Base-by-base conservation (phyloP, 305 asterid genomes). In the Plantago lanceolata region DNA sequence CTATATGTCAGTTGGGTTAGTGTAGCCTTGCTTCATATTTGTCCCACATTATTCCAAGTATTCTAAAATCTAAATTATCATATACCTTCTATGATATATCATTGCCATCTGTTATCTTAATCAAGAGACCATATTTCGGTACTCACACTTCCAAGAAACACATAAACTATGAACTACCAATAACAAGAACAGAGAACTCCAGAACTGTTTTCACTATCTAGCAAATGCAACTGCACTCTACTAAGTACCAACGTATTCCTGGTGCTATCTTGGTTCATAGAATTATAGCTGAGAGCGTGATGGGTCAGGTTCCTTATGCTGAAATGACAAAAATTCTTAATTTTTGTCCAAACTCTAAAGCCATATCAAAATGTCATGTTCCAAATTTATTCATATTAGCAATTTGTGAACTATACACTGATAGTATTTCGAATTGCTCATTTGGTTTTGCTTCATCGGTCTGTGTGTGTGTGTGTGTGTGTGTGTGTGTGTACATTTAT, bases 401-500 rank as follows among this genome's bases (percentile, higher is more conserved):
- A 11, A 35, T 2, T 35, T 35, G 43, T 35, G 43, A 35, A 20
- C 31, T 51, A 6, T 21, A 19, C 28, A 11, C 33, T 3, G 17
- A 15, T 24, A 11, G 35, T 17, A 51, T 17, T 51, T 51, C 18
- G 57, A 24, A 24, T 3, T 24, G 28, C 28, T 24, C 28, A 3
- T 24, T 24, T 24, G 17, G 3, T 37, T 48, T 68, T 57, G 24
- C 47, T 54, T 64, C 52, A 40, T 17, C 35, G 24, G 33, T 26
- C 44, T 35, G 44, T 45, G 29, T 12, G 29, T 37, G 61, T 69
- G 13, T 21, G 3, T 24, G 28, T 24, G 1, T 37, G 74, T 65
- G 57, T 24, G 57, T 15, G n/a, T 53, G 19, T 52, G 31, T 61
- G 17, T 57, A 45, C 37, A 16, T 62, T 48, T 37, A 20, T 54